These are phyloP conservation scores for Peronospora belbahrii DNA, from an alignment of 352 stramenopile species.

Conservation along the genomic window DNA sequence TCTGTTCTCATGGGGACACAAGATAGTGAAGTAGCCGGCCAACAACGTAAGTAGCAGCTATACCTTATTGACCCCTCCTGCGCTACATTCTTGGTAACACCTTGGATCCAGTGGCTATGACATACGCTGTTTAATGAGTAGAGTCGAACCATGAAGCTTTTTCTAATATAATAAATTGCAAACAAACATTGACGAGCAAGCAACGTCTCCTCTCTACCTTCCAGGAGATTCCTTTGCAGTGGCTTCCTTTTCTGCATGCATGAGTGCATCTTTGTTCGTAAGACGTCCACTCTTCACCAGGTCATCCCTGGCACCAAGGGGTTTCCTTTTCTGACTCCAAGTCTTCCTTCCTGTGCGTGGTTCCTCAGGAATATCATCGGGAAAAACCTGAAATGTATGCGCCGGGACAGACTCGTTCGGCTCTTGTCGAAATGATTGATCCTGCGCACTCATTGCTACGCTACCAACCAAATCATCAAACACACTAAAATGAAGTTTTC, in stretches of 20 bases:
- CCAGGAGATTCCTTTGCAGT: slow-evolving; percentile 14
- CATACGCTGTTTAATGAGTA: slow-evolving; percentile 26
- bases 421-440: slow-evolving; percentile 45
- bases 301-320: slow-evolving; percentile 59
- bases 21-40: slow-evolving; percentile 10
- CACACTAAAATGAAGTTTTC: slow-evolving; percentile 80
- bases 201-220: slow-evolving; percentile 33
- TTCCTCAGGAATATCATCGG: slow-evolving; percentile 28
- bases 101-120: slow-evolving; percentile 20
- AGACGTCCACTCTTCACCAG: slow-evolving; percentile 42
- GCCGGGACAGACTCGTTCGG: slow-evolving; percentile 29
- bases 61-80: slow-evolving; percentile 34
- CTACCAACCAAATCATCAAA: slow-evolving; percentile 77
- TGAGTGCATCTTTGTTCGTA: slow-evolving; percentile 76
- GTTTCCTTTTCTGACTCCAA: slow-evolving; percentile 42
- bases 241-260: slow-evolving; percentile 37
- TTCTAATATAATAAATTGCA: slow-evolving; percentile 16
- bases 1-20: not conserved
- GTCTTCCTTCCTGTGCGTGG: slow-evolving; percentile 23
- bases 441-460: slow-evolving; percentile 36
- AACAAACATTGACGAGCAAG: slow-evolving; percentile 3
- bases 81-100: slow-evolving; percentile 19
- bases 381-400: slow-evolving; percentile 41
- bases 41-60: slow-evolving; percentile 13
- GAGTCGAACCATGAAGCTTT: slow-evolving; percentile 10